phyloP scores from a whole-genome alignment of 805 yeast species.

The Zygosaccharomyces kombuchaensis region DNA sequence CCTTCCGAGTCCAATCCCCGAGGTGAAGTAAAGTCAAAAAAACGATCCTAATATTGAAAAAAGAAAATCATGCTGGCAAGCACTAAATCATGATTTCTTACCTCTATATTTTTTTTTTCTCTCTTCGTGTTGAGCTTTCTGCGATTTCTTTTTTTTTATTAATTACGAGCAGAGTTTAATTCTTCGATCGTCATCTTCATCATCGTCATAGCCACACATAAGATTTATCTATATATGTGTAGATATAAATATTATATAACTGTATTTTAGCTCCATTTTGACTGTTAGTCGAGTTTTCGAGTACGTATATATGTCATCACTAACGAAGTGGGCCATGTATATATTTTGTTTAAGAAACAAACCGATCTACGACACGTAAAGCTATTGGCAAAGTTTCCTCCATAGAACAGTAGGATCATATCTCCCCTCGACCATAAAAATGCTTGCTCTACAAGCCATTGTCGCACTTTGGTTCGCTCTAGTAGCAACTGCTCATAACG shows the following conservation, averaged over 20 bases:
- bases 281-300: conserved; percentile 2
- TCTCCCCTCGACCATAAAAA: background rate
- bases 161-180: conserved; percentile 3
- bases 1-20: background rate
- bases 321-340: conserved; percentile 1
- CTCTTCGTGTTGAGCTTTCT: background rate
- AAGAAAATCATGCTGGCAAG: background rate
- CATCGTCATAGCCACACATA: conserved; percentile 1
- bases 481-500: conserved; percentile 60
- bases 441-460: conserved; percentile 7
- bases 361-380: conserved; percentile 11
- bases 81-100: background rate
- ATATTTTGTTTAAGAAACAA: background rate
- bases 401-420: conserved; percentile 3
- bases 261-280: conserved; percentile 19
- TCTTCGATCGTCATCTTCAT: conserved; percentile 5
- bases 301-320: background rate
- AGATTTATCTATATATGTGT: conserved; percentile 11
- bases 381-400: background rate
- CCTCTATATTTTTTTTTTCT: background rate
- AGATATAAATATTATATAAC: conserved; percentile 13
- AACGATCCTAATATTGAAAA: background rate
- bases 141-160: background rate
- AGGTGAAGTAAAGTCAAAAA: conserved; percentile 1
- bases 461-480: conserved; percentile 10